Base-by-base conservation (phyloP, 179 eudicot genomes). In the Monotropa hypopitys region DNA sequence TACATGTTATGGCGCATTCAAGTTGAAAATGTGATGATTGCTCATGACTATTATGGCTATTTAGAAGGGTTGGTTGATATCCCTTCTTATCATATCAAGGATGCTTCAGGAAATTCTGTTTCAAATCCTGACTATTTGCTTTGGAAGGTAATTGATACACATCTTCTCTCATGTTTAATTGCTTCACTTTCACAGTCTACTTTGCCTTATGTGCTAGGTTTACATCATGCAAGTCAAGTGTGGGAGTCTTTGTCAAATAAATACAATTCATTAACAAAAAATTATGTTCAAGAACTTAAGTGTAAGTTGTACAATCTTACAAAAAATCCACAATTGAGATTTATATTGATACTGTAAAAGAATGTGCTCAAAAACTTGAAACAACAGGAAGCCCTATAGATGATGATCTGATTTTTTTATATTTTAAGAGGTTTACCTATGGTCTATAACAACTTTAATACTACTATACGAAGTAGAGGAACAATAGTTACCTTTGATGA, bases 61-160 rank as follows among this genome's bases (percentile, higher is more conserved):
- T n/a, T 50, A 13, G 54, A 50, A 13, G 54, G 54, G 0, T 50
- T n/a, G 0, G 3, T 15, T 15, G 0, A 1, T 3, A 3, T 11
- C 16, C n/a, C 54, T 0, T n/a, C 54, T 16, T 4, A 5, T 1
- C n/a, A 16, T 13, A 50, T 15, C 4, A 15, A 4, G 0, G 9
- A 10, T 49, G 5, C 13, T 9, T 0, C 0, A 2, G 54, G 54
- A 16, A 49, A 0, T 47, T 0, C 0, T 0, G 54, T 49, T 3
- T 3, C 54, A 0, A 49, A 49, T 3, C 5, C 54, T 0, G 3
- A 16, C 0, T 2, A 0, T 15, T 3, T 0, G 0, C 4, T 49
- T 18, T 50, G 54, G 54, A 50, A 15, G 5, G 1, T 50, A 2
- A 16, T 50, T 0, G 54, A 50, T 16, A 50, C 54, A 0, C n/a